Conservation (phyloP, 441 rosid species). For the Gossypium gossypioides region DNA sequence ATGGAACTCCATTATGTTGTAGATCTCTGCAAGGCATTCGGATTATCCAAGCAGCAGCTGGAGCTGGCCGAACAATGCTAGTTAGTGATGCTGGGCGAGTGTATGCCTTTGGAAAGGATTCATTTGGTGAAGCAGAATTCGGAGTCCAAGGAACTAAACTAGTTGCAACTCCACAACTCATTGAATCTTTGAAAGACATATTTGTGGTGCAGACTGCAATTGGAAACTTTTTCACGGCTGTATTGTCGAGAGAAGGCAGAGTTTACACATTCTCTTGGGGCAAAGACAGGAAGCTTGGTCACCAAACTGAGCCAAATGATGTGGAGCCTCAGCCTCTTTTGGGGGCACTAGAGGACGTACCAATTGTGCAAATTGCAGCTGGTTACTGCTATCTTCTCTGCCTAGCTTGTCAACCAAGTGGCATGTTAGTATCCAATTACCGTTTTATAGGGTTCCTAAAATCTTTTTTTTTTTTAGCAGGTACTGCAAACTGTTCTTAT, state of each 20-base stretch:
- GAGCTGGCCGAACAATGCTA: constrained; percentile 91
- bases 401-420: constrained; percentile 86
- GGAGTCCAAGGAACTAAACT: constrained; percentile 44
- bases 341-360: constrained; percentile 74
- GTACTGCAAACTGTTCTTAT: background rate
- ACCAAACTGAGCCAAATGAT: constrained; percentile 64
- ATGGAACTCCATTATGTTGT: constrained; percentile 47
- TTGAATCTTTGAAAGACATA: constrained; percentile 64
- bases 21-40: constrained; percentile 90
- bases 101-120: constrained; percentile 74
- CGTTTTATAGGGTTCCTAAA: background rate
- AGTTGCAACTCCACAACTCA: constrained; percentile 57
- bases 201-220: constrained; percentile 95
- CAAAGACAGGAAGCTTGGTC: constrained; percentile 63
- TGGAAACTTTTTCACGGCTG: constrained; percentile 81
- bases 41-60: constrained; percentile 88
- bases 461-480: background rate
- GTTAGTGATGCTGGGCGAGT: constrained; percentile 77
- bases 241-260: constrained; percentile 85
- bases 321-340: constrained; percentile 70
- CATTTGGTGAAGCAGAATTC: constrained; percentile 63
- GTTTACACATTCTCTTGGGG: constrained; percentile 97
- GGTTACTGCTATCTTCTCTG: constrained; percentile 97
- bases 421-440: constrained; percentile 62
- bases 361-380: constrained; percentile 87